Evolutionary conservation across 202 grass and related monocot genomes (phyloP).

Genomic region (Dendrocalamus latiflorus): DNA sequence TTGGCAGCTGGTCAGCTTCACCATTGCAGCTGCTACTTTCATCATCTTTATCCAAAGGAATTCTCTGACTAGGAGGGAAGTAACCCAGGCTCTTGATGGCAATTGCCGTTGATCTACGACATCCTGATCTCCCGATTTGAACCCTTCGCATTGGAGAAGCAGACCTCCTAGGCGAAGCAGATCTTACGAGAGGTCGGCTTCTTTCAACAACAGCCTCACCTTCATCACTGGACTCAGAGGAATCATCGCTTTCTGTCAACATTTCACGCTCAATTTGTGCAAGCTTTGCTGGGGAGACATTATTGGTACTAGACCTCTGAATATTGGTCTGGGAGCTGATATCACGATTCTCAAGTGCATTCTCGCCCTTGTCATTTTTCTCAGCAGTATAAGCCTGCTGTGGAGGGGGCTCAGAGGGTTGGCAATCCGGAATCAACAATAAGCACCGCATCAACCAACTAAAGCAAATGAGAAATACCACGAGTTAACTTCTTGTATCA

Average conservation of each 20-base stretch:
- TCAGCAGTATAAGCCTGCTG: conserved; percentile 17
- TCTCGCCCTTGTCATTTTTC: conserved; percentile 23
- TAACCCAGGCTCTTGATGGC: conserved; percentile 89
- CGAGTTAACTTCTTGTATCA: conserved; percentile 22
- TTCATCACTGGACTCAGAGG: conserved; percentile 59
- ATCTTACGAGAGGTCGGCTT: conserved; percentile 74
- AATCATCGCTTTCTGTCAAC: conserved; percentile 61
- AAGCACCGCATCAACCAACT: conserved; percentile 57
- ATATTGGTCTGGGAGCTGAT: conserved; percentile 22
- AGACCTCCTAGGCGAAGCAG: conserved; percentile 91
- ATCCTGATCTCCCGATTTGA: conserved; percentile 96
- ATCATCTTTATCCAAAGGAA: conserved; percentile 69
- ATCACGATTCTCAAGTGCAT: conserved; percentile 18
- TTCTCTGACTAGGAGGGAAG: conserved; percentile 80
- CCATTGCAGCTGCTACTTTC: conserved; percentile 54
- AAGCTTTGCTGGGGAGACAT: conserved; percentile 85
- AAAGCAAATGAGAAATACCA: conserved; percentile 27
- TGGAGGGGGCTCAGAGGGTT: conserved; percentile 5
- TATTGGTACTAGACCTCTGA: conserved; percentile 36
- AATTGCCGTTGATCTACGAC: conserved; percentile 82
- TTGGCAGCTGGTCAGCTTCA: conserved; percentile 62
- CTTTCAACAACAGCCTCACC: conserved; percentile 69
- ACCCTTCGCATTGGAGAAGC: conserved; percentile 97
- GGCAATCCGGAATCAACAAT: conserved; percentile 42
- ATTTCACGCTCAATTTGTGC: conserved; percentile 89